Evolutionary conservation across 2,329 filamentous ascomycete species (phyloP).

Genomic region (Aschersonia sp.): DNA sequence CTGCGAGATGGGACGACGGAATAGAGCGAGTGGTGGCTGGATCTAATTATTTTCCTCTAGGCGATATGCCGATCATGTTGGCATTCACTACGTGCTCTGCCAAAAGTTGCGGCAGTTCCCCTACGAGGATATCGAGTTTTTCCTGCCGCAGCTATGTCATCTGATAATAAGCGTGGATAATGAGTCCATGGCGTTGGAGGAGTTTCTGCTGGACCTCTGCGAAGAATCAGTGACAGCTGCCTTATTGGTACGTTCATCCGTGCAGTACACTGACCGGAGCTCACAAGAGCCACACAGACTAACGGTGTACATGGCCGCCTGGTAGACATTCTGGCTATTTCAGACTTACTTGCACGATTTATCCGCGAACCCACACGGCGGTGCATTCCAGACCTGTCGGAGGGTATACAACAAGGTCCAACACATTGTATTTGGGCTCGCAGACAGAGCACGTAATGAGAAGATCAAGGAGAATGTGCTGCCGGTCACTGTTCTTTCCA

Average conservation of each 20-base stretch:
- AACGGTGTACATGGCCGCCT: conserved; percentile 5
- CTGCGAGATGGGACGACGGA: background rate
- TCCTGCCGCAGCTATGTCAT: conserved; percentile 76
- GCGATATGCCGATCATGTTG: conserved; percentile 78
- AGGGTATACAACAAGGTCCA: conserved; percentile 81
- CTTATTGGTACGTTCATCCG: conserved; percentile 47
- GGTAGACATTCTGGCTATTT: conserved; percentile 78
- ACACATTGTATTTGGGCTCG: conserved; percentile 69
- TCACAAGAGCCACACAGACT: conserved; percentile 3
- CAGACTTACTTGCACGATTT: conserved; percentile 79
- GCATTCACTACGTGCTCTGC: conserved; percentile 80
- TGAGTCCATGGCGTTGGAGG: conserved; percentile 81
- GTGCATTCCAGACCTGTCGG: conserved; percentile 68
- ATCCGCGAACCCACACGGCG: conserved; percentile 57
- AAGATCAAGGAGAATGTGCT: conserved; percentile 72
- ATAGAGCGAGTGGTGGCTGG: background rate
- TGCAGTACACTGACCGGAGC: background rate
- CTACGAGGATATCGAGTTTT: conserved; percentile 88
- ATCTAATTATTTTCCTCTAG: conserved; percentile 25
- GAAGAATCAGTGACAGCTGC: conserved; percentile 79
- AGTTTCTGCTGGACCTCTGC: conserved; percentile 74
- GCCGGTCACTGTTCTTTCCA: conserved; percentile 67
- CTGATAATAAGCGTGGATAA: conserved; percentile 79
- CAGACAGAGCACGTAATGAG: conserved; percentile 53
- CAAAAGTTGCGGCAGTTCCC: conserved; percentile 79